These are phyloP conservation scores for Macrophomina pseudophaseolina DNA, from an alignment of 2,329 filamentous ascomycete genomes.

Conservation along the genomic window DNA sequence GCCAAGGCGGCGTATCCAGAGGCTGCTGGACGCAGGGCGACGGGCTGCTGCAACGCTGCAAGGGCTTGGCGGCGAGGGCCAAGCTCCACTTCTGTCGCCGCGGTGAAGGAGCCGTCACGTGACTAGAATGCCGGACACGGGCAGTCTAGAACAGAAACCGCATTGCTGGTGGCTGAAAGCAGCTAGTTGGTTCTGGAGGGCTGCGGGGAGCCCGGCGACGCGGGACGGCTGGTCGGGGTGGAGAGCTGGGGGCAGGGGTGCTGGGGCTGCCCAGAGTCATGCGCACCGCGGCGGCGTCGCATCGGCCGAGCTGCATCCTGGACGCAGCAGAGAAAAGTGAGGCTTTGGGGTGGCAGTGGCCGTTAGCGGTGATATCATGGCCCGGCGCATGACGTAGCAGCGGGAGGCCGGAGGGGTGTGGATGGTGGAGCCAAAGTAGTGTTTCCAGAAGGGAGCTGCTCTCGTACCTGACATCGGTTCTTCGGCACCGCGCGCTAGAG, in stretches of 20 bases:
- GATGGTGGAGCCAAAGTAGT: slow-evolving; percentile 4
- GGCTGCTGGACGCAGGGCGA: neutral
- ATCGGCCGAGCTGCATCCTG: neutral
- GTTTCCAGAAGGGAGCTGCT: neutral
- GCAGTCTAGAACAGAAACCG: neutral
- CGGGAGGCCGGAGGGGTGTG: neutral
- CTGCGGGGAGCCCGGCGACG: neutral
- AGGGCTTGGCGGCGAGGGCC: neutral
- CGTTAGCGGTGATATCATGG: neutral
- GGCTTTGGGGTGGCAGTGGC: neutral
- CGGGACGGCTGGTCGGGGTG: neutral
- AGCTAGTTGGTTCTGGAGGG: neutral
- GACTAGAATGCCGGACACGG: neutral
- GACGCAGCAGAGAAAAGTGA: neutral
- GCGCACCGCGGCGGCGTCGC: neutral
- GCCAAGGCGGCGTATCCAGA: neutral
- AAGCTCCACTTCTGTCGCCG: neutral
- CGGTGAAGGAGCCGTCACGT: slow-evolving; percentile 5
- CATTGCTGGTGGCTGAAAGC: neutral
- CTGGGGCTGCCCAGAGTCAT: neutral
- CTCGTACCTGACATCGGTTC: neutral
- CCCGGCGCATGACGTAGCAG: neutral
- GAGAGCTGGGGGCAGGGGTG: neutral
- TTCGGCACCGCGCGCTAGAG: neutral
- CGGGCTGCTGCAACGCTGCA: neutral